Base-by-base conservation (phyloP, 1,284 basidiomycete genomes). In the Ustanciosporium gigantosporum region DNA sequence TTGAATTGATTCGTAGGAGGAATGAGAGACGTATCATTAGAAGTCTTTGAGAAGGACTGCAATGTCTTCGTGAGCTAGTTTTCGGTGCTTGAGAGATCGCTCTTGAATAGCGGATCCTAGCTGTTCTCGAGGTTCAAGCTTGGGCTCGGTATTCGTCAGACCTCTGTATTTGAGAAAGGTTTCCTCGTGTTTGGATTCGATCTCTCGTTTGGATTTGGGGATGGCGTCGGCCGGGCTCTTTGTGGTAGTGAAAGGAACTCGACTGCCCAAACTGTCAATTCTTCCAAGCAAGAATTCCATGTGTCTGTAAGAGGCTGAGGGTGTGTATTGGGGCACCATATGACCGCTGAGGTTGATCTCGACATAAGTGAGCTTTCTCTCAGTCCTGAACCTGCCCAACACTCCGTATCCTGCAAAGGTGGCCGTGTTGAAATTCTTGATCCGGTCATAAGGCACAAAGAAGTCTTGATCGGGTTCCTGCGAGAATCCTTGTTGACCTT, bases 251-350 rank as follows among this genome's bases (percentile, higher is more conserved):
- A 64, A 64, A 9, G 59, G 59, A 13, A 31, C 23, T 13, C 31
- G 24, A 36, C 41, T 45, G 6, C 29, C 14, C 29, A 65, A 24
- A 23, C 50, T 59, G 23, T 49, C 41, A 17, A 73, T 57, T 22
- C 71, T 49, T 5, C 75, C 75, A 1, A 76, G 40, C 4, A 78
- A 39, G 50, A 66, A 77, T 35, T 76, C 48, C 16, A 67, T 51
- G 27, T 70, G 49, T 17, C 67, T 45, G 60, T 45, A 76, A 3
- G 68, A 66, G 0, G 60, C 49, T 13, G 44, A 29, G 1, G 74
- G 74, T 23, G 65, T 38, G 48, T 74, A 74, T 31, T 75, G 65
- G 1, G 74, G 73, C 6, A 73, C 58, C 70, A 71, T 73, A 46
- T 73, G 69, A 4, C 67, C 69, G 11, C 46, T 41, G 16, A 55